Conservation (phyloP, 352 stramenopile species). For the Pythium dissimile region DNA sequence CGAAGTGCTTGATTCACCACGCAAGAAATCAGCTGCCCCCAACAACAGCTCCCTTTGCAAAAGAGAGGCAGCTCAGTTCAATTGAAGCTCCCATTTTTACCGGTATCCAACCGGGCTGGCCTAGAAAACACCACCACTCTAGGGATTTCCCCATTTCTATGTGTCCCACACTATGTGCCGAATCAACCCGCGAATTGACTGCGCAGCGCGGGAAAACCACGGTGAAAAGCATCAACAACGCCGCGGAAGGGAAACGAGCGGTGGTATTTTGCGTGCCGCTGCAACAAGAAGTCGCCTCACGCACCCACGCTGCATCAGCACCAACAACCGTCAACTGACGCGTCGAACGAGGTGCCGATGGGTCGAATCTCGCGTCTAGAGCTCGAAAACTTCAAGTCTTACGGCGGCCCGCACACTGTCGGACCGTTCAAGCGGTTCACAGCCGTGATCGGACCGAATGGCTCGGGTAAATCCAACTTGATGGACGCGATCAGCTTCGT, state of each 20-base stretch:
- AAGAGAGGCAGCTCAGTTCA: background rate
- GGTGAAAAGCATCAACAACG: background rate
- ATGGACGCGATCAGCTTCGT: constrained; percentile 99
- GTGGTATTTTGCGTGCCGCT: background rate
- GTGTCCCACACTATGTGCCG: background rate
- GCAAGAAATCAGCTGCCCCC: background rate
- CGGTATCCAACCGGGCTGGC: background rate
- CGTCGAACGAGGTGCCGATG: constrained; percentile 39
- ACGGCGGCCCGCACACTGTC: constrained; percentile 91
- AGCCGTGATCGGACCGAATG: constrained; percentile 97
- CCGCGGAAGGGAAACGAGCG: constrained; percentile 21
- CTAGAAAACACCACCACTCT: background rate
- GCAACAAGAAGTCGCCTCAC: background rate
- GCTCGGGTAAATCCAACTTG: constrained; percentile 91
- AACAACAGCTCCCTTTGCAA: constrained; percentile 9
- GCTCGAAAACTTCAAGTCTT: constrained; percentile 99
- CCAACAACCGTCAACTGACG: too few relatives aligned
- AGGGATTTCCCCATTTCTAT: background rate
- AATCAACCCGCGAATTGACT: background rate
- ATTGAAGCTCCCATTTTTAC: background rate
- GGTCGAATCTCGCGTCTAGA: constrained; percentile 92
- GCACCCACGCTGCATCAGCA: background rate
- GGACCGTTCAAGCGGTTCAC: constrained; percentile 98
- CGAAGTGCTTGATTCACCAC: background rate
- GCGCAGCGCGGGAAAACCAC: constrained; percentile 15